Evolutionary conservation across 2,329 filamentous ascomycete genomes (phyloP), one percentile per base, ranked within the genome.

Genomic region (Stagonosporopsis vannaccii): DNA sequence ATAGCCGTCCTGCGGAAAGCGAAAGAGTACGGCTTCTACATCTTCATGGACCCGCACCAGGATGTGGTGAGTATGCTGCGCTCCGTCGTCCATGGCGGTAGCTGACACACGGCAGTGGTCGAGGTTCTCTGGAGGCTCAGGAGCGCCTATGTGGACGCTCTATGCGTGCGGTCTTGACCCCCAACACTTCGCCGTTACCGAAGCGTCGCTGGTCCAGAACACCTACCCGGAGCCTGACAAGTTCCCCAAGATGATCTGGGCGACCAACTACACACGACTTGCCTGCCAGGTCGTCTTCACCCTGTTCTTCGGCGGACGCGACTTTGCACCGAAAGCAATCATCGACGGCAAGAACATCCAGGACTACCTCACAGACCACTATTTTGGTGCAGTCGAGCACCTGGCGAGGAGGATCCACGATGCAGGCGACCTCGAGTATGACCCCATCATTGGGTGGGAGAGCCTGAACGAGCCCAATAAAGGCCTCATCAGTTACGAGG

Each of bases 161-260:
- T 97, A 98, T 76, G 95, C 96, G 23, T 93, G 90, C 63, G 95
- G 95, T 8, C 81, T 99, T 42, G 91, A 99, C 71, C 95, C 95
- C 0, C 84, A 89, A 74, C 88, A 85, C 63, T 97, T 99, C 70
- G 87, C 88, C 48, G 87, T 86, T 19, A 99, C 93, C 13, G 90
- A 97, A 77, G 94, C 94, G 4, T 92, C 95, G 33, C 85, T 98
- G 57, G 94, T 99, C 6, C 95, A 99, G 49, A 99, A 98, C 70
- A 96, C 91, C 2, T 97, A 91, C 72, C 87, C 91, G 9, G 85
- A 96, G 19, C 92, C 93, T 8, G 88, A 88, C 23, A 84, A 88
- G 1, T 99, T 94, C 64, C 95, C 95, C 22, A 98, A 97, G 79
- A 99, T 99, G 96, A 94, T 98, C 55, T 99, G 95, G 95, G 92